phyloP scores from a whole-genome alignment of 1,284 basidiomycete genomes.

The Apiotrichum laibachii region DNA sequence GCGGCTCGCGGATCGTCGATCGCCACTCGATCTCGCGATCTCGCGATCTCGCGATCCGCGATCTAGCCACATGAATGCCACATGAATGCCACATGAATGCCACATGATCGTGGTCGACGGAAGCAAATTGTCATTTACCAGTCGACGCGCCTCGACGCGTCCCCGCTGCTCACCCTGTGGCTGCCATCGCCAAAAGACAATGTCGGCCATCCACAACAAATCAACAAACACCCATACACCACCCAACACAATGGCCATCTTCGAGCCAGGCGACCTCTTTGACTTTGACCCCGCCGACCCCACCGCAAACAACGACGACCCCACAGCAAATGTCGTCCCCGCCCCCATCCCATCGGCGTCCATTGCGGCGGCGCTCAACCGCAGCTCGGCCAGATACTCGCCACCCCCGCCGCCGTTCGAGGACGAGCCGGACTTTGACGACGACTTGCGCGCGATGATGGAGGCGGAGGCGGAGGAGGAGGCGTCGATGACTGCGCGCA shows the following conservation, averaged over 20 bases:
- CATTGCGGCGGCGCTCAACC: too few species aligned
- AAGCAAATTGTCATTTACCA: too few species aligned
- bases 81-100: too few species aligned
- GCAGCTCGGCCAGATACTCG: conserved; percentile 1
- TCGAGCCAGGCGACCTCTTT: conserved; percentile 14
- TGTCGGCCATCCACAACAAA: background rate
- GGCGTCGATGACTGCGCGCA: background rate
- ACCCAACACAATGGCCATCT: conserved; percentile 9
- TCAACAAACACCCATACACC: background rate
- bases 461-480: conserved; percentile 20
- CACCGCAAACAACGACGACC: background rate
- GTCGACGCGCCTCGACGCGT: too few species aligned
- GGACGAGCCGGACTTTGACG: conserved; percentile 28
- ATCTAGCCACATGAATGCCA: too few species aligned
- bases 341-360: too few species aligned
- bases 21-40: too few species aligned
- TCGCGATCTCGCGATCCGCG: too few species aligned
- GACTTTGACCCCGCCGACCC: background rate
- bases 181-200: too few species aligned
- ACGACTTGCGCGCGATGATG: conserved; percentile 27
- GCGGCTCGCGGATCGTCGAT: too few species aligned
- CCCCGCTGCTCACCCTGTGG: too few species aligned
- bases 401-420: conserved; percentile 31
- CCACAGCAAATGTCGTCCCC: background rate
- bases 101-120: too few species aligned